phyloP scores from a whole-genome alignment of 768 basidiomycete species.

The Basidioascus undulatus region DNA sequence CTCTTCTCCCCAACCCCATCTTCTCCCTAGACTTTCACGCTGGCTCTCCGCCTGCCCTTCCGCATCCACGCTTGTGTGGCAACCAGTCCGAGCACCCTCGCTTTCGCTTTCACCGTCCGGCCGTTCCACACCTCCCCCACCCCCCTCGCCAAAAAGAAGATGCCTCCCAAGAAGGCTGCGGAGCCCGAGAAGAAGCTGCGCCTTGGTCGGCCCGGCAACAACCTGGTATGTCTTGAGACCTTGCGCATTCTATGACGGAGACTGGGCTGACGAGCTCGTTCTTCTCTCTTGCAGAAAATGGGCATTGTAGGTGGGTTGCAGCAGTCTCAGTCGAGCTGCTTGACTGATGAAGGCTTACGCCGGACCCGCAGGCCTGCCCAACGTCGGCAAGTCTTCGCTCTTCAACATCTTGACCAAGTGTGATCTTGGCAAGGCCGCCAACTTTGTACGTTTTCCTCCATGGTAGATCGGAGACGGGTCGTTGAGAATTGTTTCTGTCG shows the following conservation, averaged over 20 bases:
- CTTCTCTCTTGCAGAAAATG: too few species aligned
- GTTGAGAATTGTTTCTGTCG: not conserved
- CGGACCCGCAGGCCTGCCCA: slow-evolving; percentile 52
- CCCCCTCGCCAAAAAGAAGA: slow-evolving; percentile 22
- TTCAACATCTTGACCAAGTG: slow-evolving; percentile 90
- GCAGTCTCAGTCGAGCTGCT: not conserved
- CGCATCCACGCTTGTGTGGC: too few species aligned
- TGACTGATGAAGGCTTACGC: too few species aligned
- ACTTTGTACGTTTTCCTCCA: slow-evolving; percentile 29
- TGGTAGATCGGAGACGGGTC: too few species aligned
- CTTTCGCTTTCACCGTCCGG: not conserved
- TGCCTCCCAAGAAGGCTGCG: slow-evolving; percentile 75
- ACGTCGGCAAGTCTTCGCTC: slow-evolving; percentile 98
- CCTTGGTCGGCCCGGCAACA: slow-evolving; percentile 81
- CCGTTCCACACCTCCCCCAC: not conserved
- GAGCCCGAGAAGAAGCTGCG: slow-evolving; percentile 57
- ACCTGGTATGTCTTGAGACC: slow-evolving; percentile 35
- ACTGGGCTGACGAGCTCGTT: not conserved
- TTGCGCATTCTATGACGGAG: not conserved
- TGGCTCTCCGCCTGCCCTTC: too few species aligned
- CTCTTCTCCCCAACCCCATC: too few species aligned
- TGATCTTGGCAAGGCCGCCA: slow-evolving; percentile 85
- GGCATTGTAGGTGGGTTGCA: slow-evolving; percentile 78
- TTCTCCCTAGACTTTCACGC: too few species aligned
- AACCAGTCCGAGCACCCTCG: too few species aligned